Conservation (phyloP, 192 early-diverging fungal genomes). For the Glomus cerebriforme region DNA sequence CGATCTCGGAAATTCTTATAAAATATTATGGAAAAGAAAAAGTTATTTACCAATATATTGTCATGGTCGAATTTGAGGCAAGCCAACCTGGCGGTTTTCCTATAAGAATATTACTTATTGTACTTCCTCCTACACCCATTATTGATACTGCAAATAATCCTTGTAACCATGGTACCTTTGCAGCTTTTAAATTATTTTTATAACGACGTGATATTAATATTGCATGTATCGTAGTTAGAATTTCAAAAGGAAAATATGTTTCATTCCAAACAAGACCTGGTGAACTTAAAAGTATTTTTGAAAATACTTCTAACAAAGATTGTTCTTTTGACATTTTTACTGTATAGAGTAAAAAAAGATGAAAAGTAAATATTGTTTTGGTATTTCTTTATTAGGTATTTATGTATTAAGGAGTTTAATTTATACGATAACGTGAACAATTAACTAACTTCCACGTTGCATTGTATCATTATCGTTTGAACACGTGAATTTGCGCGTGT, state of each 20-base stretch:
- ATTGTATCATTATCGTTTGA: no score
- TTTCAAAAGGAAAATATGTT: background rate
- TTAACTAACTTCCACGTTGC: no score
- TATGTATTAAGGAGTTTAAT: no score
- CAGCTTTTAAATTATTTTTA: slow-evolving; percentile 11
- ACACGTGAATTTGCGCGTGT: no score
- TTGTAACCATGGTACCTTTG: slow-evolving; percentile 13
- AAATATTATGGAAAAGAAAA: background rate
- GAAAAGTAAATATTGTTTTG: background rate
- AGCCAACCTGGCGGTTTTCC: slow-evolving; percentile 22
- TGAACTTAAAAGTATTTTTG: background rate
- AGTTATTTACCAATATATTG: slow-evolving; percentile 17
- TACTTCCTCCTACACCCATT: slow-evolving; percentile 15
- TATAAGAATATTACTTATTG: background rate
- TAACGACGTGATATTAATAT: slow-evolving; percentile 2
- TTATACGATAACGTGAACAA: no score
- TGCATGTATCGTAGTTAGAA: slow-evolving; percentile 11
- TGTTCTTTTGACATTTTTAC: background rate
- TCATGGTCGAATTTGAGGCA: slow-evolving; percentile 11
- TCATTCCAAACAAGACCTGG: slow-evolving; percentile 15
- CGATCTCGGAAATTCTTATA: background rate
- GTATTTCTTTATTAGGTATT: no score
- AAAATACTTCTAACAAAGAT: background rate
- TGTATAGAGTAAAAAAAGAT: background rate
- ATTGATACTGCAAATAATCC: slow-evolving; percentile 18